Evolutionary conservation across 176 grass and related monocot genomes (phyloP), one percentile per base, ranked within the genome.

Genomic region (Chloris gayana): DNA sequence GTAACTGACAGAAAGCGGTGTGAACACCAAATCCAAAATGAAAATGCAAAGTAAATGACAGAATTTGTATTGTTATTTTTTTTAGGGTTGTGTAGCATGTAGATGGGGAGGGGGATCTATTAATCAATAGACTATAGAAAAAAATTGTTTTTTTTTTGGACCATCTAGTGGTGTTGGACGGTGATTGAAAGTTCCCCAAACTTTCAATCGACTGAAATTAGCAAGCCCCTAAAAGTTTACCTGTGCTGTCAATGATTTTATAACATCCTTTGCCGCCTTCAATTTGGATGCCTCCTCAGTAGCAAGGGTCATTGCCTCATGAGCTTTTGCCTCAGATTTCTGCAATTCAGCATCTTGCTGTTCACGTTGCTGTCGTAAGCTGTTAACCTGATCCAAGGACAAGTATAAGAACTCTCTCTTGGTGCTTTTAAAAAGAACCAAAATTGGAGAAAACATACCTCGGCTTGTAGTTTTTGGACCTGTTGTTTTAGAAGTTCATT

Each of bases 241-340:
- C 96, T 98, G 90, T 39, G 92, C 88, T 42, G 92, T 95, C 53
- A 98, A 74, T 39, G 96, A 88, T 78, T 98, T 98, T 85, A 98
- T 98, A 15, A 91, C 95, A 58, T 98, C 95, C 59, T 98, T 98
- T 41, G 95, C 88, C 46, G 90, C 86, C 77, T 88, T 91, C 0
- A 91, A 89, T 85, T 93, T 98, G 42, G 90, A 87, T 67, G 83
- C 89, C 73, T 98, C 96, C 79, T 95, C 92, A 17, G 86, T 58
- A 67, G 85, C 88, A 81, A 98, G 82, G 75, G 80, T 78, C 67
- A 73, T 74, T 14, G 96, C 92, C 45, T 98, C 88, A 76, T 79
- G 75, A 46, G 88, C 76, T 89, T 98, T 98, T 69, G 70, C 89
- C 53, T 93, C 76, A 60, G 92, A 85, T 70, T 89, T 93, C 69